phyloP scores from a whole-genome alignment of 208 protist species.

The Phytomonas sp. region DNA sequence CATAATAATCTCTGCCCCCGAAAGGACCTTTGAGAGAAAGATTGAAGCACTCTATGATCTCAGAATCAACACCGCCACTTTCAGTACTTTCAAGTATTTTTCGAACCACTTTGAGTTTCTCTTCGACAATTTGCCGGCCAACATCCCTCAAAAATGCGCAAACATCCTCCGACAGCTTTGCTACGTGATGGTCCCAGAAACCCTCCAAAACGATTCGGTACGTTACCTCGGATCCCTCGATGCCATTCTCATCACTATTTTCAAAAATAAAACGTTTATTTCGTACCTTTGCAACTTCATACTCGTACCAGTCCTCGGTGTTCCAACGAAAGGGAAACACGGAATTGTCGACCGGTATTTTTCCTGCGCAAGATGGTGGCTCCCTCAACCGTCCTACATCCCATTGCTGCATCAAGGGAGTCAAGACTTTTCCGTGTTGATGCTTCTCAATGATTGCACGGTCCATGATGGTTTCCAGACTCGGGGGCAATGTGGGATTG shows the following conservation, averaged over 20 bases:
- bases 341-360: conserved; percentile 38
- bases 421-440: conserved; percentile 38
- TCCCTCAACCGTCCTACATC: conserved; percentile 69
- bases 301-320: conserved; percentile 89
- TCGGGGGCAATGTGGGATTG: conserved; percentile 20
- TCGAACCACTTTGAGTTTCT: conserved; percentile 63
- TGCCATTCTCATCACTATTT: conserved; percentile 45
- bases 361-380: conserved; percentile 58
- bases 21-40: conserved; percentile 45
- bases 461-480: conserved; percentile 63
- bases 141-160: conserved; percentile 82
- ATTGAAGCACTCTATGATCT: conserved; percentile 56
- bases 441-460: conserved; percentile 46
- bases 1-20: conserved; percentile 50
- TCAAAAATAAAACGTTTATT: conserved; percentile 81
- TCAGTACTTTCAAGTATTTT: conserved; percentile 39
- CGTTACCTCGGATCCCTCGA: conserved; percentile 66
- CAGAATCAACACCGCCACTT: conserved; percentile 44
- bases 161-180: conserved; percentile 83
- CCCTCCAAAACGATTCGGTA: conserved; percentile 81
- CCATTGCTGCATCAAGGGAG: conserved; percentile 64
- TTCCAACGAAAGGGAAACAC: conserved; percentile 78
- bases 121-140: conserved; percentile 57
- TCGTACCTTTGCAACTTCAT: conserved; percentile 81
- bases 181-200: conserved; percentile 85